Percentiles rank a stretch among this genome's conserved stretches.
phyloP scores from a whole-genome alignment of 2,329 filamentous ascomycete species.

The Trichoderma atroviride region DNA sequence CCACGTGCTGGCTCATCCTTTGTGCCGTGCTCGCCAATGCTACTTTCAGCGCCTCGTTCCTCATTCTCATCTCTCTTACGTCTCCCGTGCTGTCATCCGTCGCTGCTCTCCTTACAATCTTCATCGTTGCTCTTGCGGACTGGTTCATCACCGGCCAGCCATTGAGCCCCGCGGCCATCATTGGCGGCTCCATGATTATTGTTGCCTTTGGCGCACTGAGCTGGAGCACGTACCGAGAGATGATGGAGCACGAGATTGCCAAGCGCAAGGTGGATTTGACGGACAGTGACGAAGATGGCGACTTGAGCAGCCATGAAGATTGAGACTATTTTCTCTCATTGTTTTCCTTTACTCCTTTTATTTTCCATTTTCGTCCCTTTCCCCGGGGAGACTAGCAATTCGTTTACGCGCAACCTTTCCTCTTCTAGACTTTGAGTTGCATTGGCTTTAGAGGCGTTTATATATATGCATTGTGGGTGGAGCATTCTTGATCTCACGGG shows the following conservation, averaged over 20 bases:
- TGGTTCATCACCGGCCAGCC: constrained; percentile 81
- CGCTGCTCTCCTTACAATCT: constrained; percentile 91
- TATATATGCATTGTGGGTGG: constrained; percentile 6
- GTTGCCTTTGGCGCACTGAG: constrained; percentile 83
- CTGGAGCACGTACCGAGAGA: constrained; percentile 91
- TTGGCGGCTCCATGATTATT: constrained; percentile 86
- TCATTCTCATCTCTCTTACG: constrained; percentile 90
- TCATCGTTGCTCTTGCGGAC: constrained; percentile 91
- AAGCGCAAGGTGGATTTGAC: constrained; percentile 51
- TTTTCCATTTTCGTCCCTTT: neutral
- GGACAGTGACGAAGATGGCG: constrained; percentile 52
- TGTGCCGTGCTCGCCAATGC: constrained; percentile 86
- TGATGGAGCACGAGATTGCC: constrained; percentile 78
- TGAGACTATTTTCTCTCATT: constrained; percentile 11
- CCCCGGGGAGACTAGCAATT: neutral
- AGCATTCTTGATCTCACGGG: neutral
- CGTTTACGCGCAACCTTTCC: neutral
- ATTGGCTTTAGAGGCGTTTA: constrained; percentile 20
- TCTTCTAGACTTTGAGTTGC: neutral
- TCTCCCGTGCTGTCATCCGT: constrained; percentile 91
- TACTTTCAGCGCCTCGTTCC: constrained; percentile 87
- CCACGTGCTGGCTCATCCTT: constrained; percentile 77
- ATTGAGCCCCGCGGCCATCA: constrained; percentile 72
- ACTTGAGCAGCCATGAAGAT: constrained; percentile 40
- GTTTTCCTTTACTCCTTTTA: neutral